A percentile compares a stretch with the other conserved stretches of the same genome.
phyloP scores from a whole-genome alignment of 1,284 basidiomycete species.

The Malassezia japonica region DNA sequence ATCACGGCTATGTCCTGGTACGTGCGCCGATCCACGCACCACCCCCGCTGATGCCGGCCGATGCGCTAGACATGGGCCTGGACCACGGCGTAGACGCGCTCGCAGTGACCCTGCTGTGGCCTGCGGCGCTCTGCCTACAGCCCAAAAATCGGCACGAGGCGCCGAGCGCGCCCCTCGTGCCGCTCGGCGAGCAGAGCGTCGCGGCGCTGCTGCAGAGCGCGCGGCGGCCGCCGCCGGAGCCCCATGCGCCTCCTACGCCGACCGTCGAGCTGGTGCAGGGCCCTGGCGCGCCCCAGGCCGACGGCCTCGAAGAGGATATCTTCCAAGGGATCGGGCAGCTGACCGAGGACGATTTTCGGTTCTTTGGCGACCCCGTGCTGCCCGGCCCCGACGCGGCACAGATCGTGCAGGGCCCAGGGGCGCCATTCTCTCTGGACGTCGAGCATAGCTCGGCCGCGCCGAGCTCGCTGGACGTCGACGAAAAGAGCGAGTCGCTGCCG shows the following conservation, averaged over 20 bases:
- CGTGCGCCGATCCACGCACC: background rate
- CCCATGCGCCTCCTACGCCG: background rate
- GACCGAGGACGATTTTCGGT: constrained; percentile 15
- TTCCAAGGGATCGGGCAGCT: constrained; percentile 14
- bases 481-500: background rate
- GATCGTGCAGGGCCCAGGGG: background rate
- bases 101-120: constrained; percentile 2
- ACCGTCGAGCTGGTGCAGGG: background rate
- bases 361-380: constrained; percentile 3
- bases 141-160: too few species aligned
- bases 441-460: too few species aligned
- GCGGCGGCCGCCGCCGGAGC: too few species aligned
- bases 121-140: constrained; percentile 6
- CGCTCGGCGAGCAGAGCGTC: background rate
- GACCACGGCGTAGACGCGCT: background rate
- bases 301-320: constrained; percentile 1
- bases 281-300: background rate
- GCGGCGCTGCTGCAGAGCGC: background rate
- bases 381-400: background rate
- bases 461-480: too few species aligned
- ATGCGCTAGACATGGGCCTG: constrained; percentile 1
- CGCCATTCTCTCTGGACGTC: background rate
- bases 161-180: background rate
- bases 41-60: background rate
- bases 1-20: background rate